Evolutionary conservation across 331 rosid species (phyloP), one percentile per base, ranked within the genome.

Genomic region (Saraca asoca): DNA sequence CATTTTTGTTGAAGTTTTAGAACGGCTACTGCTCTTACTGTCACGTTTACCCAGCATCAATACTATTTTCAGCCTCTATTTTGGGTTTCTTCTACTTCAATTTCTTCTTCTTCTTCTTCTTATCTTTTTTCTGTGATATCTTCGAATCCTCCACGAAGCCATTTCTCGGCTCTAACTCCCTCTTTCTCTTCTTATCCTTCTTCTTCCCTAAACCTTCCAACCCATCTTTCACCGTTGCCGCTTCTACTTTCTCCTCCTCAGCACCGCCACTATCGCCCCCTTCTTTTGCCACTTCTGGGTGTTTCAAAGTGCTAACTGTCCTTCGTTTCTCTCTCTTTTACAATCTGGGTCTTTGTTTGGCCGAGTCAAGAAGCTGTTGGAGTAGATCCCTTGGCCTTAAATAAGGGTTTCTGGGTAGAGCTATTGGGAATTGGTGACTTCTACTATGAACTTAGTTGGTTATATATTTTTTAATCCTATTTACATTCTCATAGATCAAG

Each of bases 351-450:
- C 62, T 82, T 63, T 45, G 84, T 14, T 69, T 18, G 7, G 75
- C 57, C 5, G 89, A 58, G 54, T 80, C 81, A 18, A 87, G 15
- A 68, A 87, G 85, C 16, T 42, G 55, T 38, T 80, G 97, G 98
- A 70, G 97, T 93, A 12, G 98, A 93, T 80, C 98, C 98, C 59
- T 83, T 87, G 75, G 97, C 96, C 57, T 93, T 95, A 58, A 93
- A 90, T 78, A 93, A 93, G 73, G 97, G 98, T 67, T 93, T 93
- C 68, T 93, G 96, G 97, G 95, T 96, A n/a, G 98, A 93, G 96
- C 95, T 93, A 2, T 75, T 93, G 72, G 95, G 96, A 69, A 87
- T 87, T 77, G 98, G 95, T 70, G 96, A 90, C 73, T 93, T 93
- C 82, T 90, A 93, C 72, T 93, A 89, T 52, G 98, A 93, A 80